Evolutionary conservation across 306 rosid genomes (phyloP).

Genomic region (Sophora flavescens): DNA sequence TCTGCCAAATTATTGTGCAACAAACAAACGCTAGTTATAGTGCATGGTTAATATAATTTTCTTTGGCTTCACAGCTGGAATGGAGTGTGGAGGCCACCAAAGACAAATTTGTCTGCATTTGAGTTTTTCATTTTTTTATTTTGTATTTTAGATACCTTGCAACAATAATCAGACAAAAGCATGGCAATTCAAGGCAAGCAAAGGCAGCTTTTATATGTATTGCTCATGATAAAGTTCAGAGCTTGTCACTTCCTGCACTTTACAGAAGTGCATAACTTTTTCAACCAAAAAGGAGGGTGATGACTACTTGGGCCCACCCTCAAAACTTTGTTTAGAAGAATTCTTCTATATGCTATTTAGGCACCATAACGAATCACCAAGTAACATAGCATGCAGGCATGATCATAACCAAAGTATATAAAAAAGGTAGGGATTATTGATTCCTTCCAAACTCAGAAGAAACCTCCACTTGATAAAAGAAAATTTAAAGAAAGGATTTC

Average conservation of each 20-base stretch:
- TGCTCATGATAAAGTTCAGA: slow-evolving; percentile 27
- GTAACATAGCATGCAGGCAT: slow-evolving; percentile 1
- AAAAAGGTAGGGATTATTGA: not conserved
- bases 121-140: not conserved
- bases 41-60: not conserved
- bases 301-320: slow-evolving; percentile 28
- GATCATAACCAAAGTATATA: slow-evolving; percentile 1
- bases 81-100: slow-evolving; percentile 37
- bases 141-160: slow-evolving; percentile 34
- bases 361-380: slow-evolving; percentile 7
- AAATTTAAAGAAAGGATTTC: not conserved
- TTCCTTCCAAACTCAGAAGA: slow-evolving; percentile 29
- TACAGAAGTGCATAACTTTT: slow-evolving; percentile 41
- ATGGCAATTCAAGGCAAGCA: slow-evolving; percentile 37
- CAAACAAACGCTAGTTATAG: not conserved
- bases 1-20: slow-evolving; percentile 16
- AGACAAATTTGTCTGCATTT: slow-evolving; percentile 33
- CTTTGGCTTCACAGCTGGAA: slow-evolving; percentile 32
- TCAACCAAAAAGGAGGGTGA: slow-evolving; percentile 23
- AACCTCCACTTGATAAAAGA: slow-evolving; percentile 5
- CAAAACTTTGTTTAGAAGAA: slow-evolving; percentile 36
- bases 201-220: slow-evolving; percentile 50
- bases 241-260: slow-evolving; percentile 39
- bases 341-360: slow-evolving; percentile 5
- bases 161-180: slow-evolving; percentile 37